phyloP scores from a whole-genome alignment of 2,329 filamentous ascomycete genomes.

The Fusarium circinatum region DNA sequence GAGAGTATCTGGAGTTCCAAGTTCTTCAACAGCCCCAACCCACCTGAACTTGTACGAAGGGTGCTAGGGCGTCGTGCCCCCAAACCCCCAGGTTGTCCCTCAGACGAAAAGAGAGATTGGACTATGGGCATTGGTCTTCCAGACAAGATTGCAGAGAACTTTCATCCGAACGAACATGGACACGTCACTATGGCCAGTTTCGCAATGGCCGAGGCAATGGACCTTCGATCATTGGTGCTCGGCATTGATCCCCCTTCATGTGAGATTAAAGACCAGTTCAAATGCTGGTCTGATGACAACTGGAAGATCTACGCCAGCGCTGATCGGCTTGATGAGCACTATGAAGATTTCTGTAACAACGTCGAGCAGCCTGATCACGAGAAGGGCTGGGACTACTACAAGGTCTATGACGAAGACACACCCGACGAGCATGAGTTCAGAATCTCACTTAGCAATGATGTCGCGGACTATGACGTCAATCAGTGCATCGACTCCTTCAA shows the following conservation, averaged over 20 bases:
- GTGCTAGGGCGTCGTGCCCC: too few relatives aligned
- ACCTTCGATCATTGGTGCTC: neutral
- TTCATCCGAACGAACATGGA: neutral
- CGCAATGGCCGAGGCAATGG: neutral
- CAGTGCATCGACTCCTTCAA: conserved; percentile 4
- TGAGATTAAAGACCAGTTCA: neutral
- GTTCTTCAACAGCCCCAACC: conserved; percentile 2
- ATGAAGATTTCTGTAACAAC: neutral
- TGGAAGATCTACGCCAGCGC: conserved; percentile 1
- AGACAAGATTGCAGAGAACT: fast-evolving
- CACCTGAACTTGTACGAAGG: neutral
- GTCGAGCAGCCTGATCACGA: neutral
- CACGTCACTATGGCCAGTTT: neutral
- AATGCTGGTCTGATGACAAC: neutral
- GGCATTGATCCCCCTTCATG: neutral
- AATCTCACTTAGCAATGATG: fast-evolving
- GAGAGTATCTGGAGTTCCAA: too few relatives aligned
- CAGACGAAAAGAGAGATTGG: neutral
- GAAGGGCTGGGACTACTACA: neutral
- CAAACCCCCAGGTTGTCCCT: neutral
- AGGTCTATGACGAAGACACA: neutral
- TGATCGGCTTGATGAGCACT: neutral
- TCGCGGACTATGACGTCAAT: neutral
- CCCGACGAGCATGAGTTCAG: conserved; percentile 9
- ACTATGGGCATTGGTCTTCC: neutral